Evolutionary conservation across 805 yeast genomes (phyloP), one percentile per base, ranked within the genome.

Genomic region (Pichia nakasei): DNA sequence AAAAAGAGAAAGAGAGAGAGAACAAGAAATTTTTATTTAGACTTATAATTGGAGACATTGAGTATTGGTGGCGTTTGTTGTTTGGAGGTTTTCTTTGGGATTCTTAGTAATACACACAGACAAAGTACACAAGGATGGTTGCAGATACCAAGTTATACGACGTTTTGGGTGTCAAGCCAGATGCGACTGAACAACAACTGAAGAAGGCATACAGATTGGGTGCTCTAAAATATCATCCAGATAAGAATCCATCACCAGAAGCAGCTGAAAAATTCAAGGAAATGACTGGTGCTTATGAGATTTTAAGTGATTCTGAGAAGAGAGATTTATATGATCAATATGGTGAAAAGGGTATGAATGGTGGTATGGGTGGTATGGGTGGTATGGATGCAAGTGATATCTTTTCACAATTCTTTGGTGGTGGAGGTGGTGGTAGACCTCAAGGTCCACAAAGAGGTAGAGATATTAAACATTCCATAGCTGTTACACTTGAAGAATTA

Each of bases 201-300:
- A 84, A 83, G 64, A 84, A 84, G 58, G 91, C 89, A 24, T 84
- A 84, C 68, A 78, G 91, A 73, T 75, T 81, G 57, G 75, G 84
- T 36, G 94, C 94, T 18, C 72, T 84, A 57, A 84, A 80, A 58
- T 80, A 73, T 65, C 94, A 84, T 63, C 94, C 94, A 52, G 94
- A 84, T 67, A 84, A 84, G 69, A 80, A 80, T 58, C 80, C 87
- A 45, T 72, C 82, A 17, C 88, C 84, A 43, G 97, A 89, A 64
- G 96, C 95, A 15, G 93, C 94, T 42, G 97, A 91, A 61, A 88
- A 85, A 68, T 91, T 91, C 67, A 91, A 91, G 66, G 96, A 87
- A 62, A 75, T 87, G 57, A 80, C 91, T 4, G 77, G 78, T 48
- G 96, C 97, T 7, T 74, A 91, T 62, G 97, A 91, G 66, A 71